Percentiles rank a stretch among this genome's conserved stretches.
phyloP scores from a whole-genome alignment of 2,329 filamentous ascomycete genomes.

The Thielaviopsis musarum region DNA sequence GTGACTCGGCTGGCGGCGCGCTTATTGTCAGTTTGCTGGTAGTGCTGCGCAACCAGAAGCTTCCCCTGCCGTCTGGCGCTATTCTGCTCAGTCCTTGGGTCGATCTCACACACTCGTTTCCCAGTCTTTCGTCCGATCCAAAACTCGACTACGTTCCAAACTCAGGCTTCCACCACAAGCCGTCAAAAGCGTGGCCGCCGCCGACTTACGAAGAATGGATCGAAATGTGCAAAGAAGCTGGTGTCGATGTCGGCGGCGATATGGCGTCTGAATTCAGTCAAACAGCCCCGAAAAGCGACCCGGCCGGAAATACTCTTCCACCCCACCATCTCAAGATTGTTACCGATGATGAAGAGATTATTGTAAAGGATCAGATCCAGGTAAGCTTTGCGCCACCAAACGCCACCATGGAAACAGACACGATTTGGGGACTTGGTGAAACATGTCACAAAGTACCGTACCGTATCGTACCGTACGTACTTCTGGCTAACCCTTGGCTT shows the following conservation, averaged over 20 bases:
- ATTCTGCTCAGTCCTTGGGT: constrained; percentile 92
- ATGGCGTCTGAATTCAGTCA: background rate
- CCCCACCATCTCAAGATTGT: constrained; percentile 29
- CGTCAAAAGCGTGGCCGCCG: constrained; percentile 82
- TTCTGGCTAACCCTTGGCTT: background rate
- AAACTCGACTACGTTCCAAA: constrained; percentile 76
- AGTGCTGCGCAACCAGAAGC: constrained; percentile 60
- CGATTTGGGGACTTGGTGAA: background rate
- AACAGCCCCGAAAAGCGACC: constrained; percentile 1
- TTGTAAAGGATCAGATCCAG: constrained; percentile 84
- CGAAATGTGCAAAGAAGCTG: constrained; percentile 33
- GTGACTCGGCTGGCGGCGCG: constrained; percentile 85
- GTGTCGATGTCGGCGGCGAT: constrained; percentile 18
- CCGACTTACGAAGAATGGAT: constrained; percentile 61
- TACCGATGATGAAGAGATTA: constrained; percentile 52
- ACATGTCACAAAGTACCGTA: background rate
- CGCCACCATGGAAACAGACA: background rate
- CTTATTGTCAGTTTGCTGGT: constrained; percentile 74
- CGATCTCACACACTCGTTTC: constrained; percentile 88
- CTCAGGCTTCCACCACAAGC: constrained; percentile 78
- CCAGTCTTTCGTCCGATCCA: constrained; percentile 59
- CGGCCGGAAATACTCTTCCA: background rate
- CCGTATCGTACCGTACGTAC: too few relatives aligned
- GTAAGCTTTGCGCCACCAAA: constrained; percentile 24
- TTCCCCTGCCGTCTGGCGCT: constrained; percentile 76